Conservation (phyloP, 1,284 basidiomycete species). For the Apiotrichum akiyoshidainum region DNA sequence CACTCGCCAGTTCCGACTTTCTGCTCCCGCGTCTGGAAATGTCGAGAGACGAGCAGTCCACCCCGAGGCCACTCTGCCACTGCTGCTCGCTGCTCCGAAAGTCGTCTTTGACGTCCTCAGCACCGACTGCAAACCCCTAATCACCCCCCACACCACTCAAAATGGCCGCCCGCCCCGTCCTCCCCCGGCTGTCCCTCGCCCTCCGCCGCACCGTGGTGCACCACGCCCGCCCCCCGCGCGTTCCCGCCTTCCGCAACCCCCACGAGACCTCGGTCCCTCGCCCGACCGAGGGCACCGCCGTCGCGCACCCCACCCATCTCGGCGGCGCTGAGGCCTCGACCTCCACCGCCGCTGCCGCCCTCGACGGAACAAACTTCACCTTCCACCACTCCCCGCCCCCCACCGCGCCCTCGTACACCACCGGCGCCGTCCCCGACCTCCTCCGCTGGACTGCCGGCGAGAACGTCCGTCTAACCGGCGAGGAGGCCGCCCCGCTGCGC, state of each 20-base stretch:
- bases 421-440: constrained; percentile 37
- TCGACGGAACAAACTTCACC: constrained; percentile 28
- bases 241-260: constrained; percentile 35
- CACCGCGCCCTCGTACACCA: constrained; percentile 41
- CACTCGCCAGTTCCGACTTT: background rate
- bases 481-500: constrained; percentile 28
- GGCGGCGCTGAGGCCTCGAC: constrained; percentile 5
- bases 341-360: constrained; percentile 6
- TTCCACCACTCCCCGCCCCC: constrained; percentile 47
- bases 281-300: constrained; percentile 43
- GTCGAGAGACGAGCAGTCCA: background rate
- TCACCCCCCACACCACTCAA: background rate
- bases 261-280: constrained; percentile 26
- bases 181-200: constrained; percentile 4
- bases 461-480: constrained; percentile 30
- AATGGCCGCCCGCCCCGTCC: constrained; percentile 16
- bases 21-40: background rate
- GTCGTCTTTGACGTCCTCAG: background rate
- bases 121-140: background rate
- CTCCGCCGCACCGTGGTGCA: constrained; percentile 33
- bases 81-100: background rate
- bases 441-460: constrained; percentile 39
- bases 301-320: constrained; percentile 24
- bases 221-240: constrained; percentile 41
- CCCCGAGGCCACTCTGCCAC: background rate